Base-by-base conservation (phyloP, 2,329 filamentous ascomycete genomes). In the Diplocarpon rosae region DNA sequence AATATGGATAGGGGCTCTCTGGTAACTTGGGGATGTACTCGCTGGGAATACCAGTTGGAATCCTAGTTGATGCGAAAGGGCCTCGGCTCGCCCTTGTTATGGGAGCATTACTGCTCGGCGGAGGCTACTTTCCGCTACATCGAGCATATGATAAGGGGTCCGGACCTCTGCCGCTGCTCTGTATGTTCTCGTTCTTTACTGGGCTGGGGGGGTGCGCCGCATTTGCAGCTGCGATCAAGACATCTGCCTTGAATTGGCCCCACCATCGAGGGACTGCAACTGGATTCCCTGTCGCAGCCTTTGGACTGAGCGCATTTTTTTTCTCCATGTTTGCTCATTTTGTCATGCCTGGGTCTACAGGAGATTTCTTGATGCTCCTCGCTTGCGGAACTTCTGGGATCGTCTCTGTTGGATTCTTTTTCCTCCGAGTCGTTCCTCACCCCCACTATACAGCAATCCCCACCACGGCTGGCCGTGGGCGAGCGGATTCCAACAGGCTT, bases 11-110 rank as follows among this genome's bases (percentile, higher is more conserved):
- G 72, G 72, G 85, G 35, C 72, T 84, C n/a, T 75, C 78, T 37
- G 85, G 80, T n/a, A 90, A 90, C 59, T 67, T 96, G 59, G 90
- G 90, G 59, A 95, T 95, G 86, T 96, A 96, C 66, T 80, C 80
- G 7, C 75, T 86, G 59, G 92, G 92, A 24, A 84, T 96, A 56
- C 89, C 90, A 1, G 75, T 93, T 51, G 92, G 92, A 43, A 76
- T 95, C 56, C 76, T 95, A 54, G 82, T 95, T 50, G 92, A 98
- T 65, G 70, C 73, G 42, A 82, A 78, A 57, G 88, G 90, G 0
- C 86, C 90, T 35, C 75, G 87, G 41, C 79, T 84, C 42, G 83
- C 87, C 43, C 81, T 92, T 5, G 65, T 93, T 10, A 68, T 82
- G 37, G 90, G 90, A 33, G 77, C 83, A 10, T 56, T 89, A 14